Evolutionary conservation across 148 eudicot genomes (phyloP).

Genomic region (Polygonum aviculare): DNA sequence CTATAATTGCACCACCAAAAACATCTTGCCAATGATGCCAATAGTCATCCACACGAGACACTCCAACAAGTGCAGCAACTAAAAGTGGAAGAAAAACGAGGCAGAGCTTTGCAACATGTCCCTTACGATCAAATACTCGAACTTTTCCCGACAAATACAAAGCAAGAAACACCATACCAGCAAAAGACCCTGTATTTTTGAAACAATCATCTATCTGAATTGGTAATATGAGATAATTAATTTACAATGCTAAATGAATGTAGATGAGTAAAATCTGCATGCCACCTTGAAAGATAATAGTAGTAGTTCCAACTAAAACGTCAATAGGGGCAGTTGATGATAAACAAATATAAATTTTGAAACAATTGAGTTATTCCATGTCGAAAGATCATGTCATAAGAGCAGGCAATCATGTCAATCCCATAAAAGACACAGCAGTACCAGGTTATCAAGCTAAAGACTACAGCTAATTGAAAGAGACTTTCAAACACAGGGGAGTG

Average conservation of each 20-base stretch:
- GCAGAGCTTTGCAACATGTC: conserved; percentile 76
- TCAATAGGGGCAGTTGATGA: not conserved
- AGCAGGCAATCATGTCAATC: not conserved
- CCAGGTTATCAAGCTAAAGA: not conserved
- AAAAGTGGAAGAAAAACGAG: conserved; percentile 62
- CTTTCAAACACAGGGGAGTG: not conserved
- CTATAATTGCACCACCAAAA: conserved; percentile 71
- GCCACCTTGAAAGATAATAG: not conserved
- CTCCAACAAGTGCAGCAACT: conserved; percentile 61
- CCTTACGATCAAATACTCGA: conserved; percentile 57
- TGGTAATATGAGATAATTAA: not conserved
- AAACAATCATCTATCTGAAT: not conserved
- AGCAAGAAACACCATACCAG: conserved; percentile 81
- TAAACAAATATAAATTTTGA: not conserved
- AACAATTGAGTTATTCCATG: not conserved
- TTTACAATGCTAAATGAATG: not conserved
- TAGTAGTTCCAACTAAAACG: not conserved
- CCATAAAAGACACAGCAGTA: not conserved
- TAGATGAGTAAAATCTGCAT: not conserved
- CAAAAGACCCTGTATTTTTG: conserved; percentile 71
- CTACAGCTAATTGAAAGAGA: not conserved
- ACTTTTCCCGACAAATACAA: conserved; percentile 64
- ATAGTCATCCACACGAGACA: conserved; percentile 91
- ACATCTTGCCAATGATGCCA: conserved; percentile 98
- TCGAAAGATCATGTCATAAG: not conserved